Evolutionary conservation across 2,329 filamentous ascomycete genomes (phyloP).

Genomic region (Ceratocystis papillata): DNA sequence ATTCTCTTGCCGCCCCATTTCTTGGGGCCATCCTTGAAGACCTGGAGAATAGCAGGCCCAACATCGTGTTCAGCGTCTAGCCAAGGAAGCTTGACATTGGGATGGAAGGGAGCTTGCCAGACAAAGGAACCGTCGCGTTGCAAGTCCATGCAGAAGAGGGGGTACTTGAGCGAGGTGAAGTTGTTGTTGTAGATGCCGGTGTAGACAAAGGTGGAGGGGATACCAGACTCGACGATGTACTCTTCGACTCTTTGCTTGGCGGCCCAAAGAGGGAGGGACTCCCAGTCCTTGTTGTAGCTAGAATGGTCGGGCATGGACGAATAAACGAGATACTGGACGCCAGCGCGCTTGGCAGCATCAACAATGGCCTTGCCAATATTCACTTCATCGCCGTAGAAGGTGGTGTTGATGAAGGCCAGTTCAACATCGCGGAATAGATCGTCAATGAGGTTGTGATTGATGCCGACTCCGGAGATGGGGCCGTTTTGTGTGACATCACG

Average conservation of each 20-base stretch:
- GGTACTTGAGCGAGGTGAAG: slow-evolving; percentile 85
- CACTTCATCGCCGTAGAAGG: slow-evolving; percentile 90
- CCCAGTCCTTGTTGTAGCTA: slow-evolving; percentile 65
- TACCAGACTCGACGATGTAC: slow-evolving; percentile 69
- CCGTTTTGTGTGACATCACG: slow-evolving; percentile 58
- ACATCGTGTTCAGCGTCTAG: slow-evolving; percentile 94
- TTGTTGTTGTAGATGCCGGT: slow-evolving; percentile 99
- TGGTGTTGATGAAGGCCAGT: slow-evolving; percentile 94
- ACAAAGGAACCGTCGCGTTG: slow-evolving; percentile 73
- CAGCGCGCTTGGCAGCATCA: slow-evolving; percentile 73
- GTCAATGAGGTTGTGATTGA: slow-evolving; percentile 62
- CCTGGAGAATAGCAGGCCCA: slow-evolving; percentile 79
- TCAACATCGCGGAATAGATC: slow-evolving; percentile 74
- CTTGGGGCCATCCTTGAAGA: slow-evolving; percentile 83
- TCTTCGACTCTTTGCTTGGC: slow-evolving; percentile 88
- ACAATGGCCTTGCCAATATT: slow-evolving; percentile 80
- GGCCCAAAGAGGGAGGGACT: slow-evolving; percentile 78
- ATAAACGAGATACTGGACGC: slow-evolving; percentile 87
- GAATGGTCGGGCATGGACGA: slow-evolving; percentile 95
- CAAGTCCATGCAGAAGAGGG: slow-evolving; percentile 89
- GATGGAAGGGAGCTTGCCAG: slow-evolving; percentile 91
- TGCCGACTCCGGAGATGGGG: slow-evolving; percentile 51
- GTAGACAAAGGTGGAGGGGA: slow-evolving; percentile 88
- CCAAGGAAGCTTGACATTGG: slow-evolving; percentile 82
- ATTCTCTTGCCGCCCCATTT: slow-evolving; percentile 75